Evolutionary conservation across 2,329 filamentous ascomycete species (phyloP).

Genomic region (Ascomycota sp.): DNA sequence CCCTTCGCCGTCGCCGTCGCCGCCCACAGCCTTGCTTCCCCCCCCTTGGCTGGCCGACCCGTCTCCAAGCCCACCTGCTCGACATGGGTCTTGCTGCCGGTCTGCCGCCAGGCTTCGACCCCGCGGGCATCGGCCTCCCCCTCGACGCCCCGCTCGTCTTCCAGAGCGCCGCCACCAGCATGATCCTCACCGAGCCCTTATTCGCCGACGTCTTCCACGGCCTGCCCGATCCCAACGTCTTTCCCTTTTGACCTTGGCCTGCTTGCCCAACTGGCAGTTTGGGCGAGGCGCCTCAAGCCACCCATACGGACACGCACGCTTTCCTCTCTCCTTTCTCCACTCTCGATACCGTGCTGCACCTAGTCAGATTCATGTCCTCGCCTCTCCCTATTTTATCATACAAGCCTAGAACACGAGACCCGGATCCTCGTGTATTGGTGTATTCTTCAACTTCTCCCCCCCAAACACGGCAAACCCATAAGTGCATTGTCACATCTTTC

Average conservation of each 20-base stretch:
- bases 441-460: too few species aligned
- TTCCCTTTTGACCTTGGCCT: conserved; percentile 5
- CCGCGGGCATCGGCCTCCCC: conserved; percentile 10
- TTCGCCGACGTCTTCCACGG: conserved; percentile 16
- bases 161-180: conserved; percentile 14
- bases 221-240: conserved; percentile 13
- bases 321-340: too few species aligned
- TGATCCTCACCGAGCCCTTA: conserved; percentile 19
- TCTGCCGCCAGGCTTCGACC: conserved; percentile 10
- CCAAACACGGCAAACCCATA: too few species aligned
- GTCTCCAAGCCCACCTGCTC: not conserved
- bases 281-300: too few species aligned
- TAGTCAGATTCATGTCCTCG: too few species aligned
- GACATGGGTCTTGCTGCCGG: conserved; percentile 7
- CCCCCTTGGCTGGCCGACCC: conserved; percentile 5
- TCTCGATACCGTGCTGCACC: too few species aligned
- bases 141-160: conserved; percentile 8
- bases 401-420: too few species aligned
- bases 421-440: too few species aligned
- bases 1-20: conserved; percentile 7
- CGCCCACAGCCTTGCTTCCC: conserved; percentile 18
- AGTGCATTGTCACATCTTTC: too few species aligned
- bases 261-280: too few species aligned
- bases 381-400: too few species aligned
- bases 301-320: too few species aligned